phyloP scores from a whole-genome alignment of 176 grass and related monocot species.

The Avena insularis region DNA sequence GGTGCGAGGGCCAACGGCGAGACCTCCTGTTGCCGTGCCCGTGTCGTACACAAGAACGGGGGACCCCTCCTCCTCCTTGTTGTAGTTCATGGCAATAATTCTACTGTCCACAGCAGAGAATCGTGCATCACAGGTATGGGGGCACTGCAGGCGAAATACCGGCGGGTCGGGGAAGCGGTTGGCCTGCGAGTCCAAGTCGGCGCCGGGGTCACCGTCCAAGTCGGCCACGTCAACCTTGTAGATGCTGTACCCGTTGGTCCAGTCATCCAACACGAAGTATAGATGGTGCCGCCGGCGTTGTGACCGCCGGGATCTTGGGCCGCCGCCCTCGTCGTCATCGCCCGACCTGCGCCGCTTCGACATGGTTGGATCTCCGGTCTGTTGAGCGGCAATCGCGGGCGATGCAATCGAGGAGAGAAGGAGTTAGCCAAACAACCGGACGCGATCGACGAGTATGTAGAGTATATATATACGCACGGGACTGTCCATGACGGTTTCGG shows the following conservation, averaged over 20 bases:
- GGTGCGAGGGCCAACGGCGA: slow-evolving; percentile 17
- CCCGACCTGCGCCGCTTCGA: neutral
- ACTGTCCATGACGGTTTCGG: too few species aligned
- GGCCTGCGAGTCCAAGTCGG: slow-evolving; percentile 22
- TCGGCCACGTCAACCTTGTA: slow-evolving; percentile 16
- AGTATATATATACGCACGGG: too few species aligned
- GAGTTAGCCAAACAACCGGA: too few species aligned
- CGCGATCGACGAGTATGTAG: too few species aligned
- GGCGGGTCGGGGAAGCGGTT: neutral
- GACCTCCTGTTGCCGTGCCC: slow-evolving; percentile 16
- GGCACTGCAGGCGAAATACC: slow-evolving; percentile 10
- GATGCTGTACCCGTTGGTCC: slow-evolving; percentile 11
- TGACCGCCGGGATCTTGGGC: slow-evolving; percentile 2
- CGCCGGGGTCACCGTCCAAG: neutral
- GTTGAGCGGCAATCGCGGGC: neutral
- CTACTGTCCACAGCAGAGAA: neutral
- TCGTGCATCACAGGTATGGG: neutral
- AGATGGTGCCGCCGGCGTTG: neutral
- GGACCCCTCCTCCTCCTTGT: neutral
- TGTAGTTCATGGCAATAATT: neutral
- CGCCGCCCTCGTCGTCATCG: neutral
- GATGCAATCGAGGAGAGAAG: too few species aligned
- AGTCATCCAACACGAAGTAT: slow-evolving; percentile 1
- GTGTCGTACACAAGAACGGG: neutral
- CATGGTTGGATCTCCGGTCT: neutral